These are phyloP conservation scores for Bolboschoenoplectus hybrid DNA, from an alignment of 202 grass and related monocot genomes.

Conservation along the genomic window DNA sequence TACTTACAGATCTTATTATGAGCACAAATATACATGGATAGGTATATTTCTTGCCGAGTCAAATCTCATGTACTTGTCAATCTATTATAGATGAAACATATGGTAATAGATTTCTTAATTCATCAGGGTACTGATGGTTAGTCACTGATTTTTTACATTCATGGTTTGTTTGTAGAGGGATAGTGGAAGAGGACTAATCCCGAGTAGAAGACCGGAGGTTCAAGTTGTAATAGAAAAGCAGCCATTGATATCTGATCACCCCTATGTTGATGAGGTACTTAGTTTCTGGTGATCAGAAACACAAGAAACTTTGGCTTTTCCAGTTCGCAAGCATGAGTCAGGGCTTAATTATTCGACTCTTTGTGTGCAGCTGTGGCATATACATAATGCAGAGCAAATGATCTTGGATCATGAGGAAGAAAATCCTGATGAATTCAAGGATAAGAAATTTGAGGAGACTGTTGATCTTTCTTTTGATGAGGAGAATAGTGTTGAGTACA, in stretches of 20 bases:
- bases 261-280: slow-evolving; percentile 87
- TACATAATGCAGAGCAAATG: slow-evolving; percentile 95
- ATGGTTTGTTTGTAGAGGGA: slow-evolving; percentile 57
- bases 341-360: slow-evolving; percentile 11
- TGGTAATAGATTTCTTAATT: neutral
- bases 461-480: slow-evolving; percentile 56
- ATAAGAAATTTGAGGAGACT: slow-evolving; percentile 72
- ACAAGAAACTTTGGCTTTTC: slow-evolving; percentile 22
- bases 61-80: neutral
- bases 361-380: slow-evolving; percentile 77
- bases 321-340: slow-evolving; percentile 25
- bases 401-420: slow-evolving; percentile 93
- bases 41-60: slow-evolving; percentile 22
- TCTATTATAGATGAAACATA: slow-evolving; percentile 10
- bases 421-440: slow-evolving; percentile 88
- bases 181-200: slow-evolving; percentile 68
- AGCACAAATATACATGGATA: slow-evolving; percentile 1
- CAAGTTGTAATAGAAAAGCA: slow-evolving; percentile 51
- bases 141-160: slow-evolving; percentile 7
- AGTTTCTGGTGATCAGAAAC: neutral
- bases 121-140: neutral
- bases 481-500: slow-evolving; percentile 80
- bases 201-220: slow-evolving; percentile 64
- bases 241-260: slow-evolving; percentile 87
- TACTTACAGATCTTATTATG: slow-evolving; percentile 14